These are phyloP conservation scores for Leishmania arabica DNA, from an alignment of 208 protist species.

Conservation along the genomic window DNA sequence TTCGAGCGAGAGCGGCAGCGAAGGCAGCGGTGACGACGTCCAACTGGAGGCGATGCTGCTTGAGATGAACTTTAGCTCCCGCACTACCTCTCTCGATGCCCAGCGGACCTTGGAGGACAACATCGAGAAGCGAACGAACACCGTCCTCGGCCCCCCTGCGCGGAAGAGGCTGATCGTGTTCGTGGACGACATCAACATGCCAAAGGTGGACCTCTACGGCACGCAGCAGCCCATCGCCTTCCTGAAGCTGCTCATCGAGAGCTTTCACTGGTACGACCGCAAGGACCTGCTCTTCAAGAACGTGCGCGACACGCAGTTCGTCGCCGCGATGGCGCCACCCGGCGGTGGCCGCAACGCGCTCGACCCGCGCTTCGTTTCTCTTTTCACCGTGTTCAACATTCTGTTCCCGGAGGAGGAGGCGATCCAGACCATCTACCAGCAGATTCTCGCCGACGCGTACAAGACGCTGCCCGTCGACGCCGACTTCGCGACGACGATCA, in stretches of 20 bases:
- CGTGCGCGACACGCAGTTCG: constrained; percentile 95
- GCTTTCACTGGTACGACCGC: constrained; percentile 97
- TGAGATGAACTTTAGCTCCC: constrained; percentile 97
- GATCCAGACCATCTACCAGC: constrained; percentile 96
- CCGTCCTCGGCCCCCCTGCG: constrained; percentile 94
- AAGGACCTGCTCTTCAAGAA: constrained; percentile 97
- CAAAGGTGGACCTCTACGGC: constrained; percentile 97
- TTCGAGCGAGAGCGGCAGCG: constrained; percentile 7
- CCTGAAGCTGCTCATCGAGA: constrained; percentile 97
- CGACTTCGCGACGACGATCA: constrained; percentile 76
- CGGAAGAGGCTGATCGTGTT: constrained; percentile 97
- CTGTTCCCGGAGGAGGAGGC: constrained; percentile 96
- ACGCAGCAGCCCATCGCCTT: constrained; percentile 99
- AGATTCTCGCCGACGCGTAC: constrained; percentile 94
- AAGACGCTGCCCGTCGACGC: constrained; percentile 54
- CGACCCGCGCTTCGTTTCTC: constrained; percentile 97
- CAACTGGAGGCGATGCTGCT: constrained; percentile 92
- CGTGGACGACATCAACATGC: constrained; percentile 99
- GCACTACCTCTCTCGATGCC: constrained; percentile 96
- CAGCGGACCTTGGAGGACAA: constrained; percentile 98
- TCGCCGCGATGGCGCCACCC: constrained; percentile 97
- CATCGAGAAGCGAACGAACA: constrained; percentile 97
- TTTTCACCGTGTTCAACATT: constrained; percentile 98
- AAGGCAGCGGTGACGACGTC: constrained; percentile 37
- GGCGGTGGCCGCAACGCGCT: constrained; percentile 96